A percentile compares a stretch with the other conserved stretches of the same genome.
Evolutionary conservation across 805 yeast species (phyloP).

Genomic region (Wickerhamomyces alni): DNA sequence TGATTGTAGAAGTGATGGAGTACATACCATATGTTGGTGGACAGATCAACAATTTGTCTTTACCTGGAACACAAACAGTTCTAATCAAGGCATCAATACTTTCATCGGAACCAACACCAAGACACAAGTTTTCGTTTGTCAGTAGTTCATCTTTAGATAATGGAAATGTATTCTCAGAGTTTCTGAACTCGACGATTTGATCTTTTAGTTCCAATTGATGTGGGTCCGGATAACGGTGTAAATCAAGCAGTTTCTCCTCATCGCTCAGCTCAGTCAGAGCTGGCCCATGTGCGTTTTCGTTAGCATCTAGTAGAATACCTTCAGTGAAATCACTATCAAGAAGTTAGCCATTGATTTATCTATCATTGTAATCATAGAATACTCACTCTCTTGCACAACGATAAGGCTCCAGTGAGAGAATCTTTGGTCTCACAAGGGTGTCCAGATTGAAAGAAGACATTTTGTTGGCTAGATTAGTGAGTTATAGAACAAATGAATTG

Average conservation of each 20-base stretch:
- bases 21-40: constrained; percentile 99
- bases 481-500: too few species aligned
- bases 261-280: constrained; percentile 42
- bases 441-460: constrained; percentile 45
- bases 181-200: constrained; percentile 67
- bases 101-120: constrained; percentile 98
- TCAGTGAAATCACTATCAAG: constrained; percentile 63
- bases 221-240: constrained; percentile 96
- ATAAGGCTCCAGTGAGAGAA: constrained; percentile 78
- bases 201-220: constrained; percentile 77
- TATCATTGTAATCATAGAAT: neutral
- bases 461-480: too few species aligned
- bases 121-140: constrained; percentile 65
- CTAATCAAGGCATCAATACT: constrained; percentile 85
- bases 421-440: constrained; percentile 77
- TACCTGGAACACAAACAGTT: constrained; percentile 76
- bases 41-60: constrained; percentile 75
- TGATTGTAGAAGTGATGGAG: constrained; percentile 81
- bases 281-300: constrained; percentile 93
- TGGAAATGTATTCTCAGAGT: constrained; percentile 32
- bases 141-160: constrained; percentile 27
- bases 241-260: constrained; percentile 45
- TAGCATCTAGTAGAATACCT: constrained; percentile 89
- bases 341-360: neutral
- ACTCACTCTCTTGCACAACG: constrained; percentile 86